A percentile compares a stretch with the other conserved stretches of the same genome.
Evolutionary conservation across 148 eudicot genomes (phyloP).

Genomic region (Tetragonia tetragonoides): DNA sequence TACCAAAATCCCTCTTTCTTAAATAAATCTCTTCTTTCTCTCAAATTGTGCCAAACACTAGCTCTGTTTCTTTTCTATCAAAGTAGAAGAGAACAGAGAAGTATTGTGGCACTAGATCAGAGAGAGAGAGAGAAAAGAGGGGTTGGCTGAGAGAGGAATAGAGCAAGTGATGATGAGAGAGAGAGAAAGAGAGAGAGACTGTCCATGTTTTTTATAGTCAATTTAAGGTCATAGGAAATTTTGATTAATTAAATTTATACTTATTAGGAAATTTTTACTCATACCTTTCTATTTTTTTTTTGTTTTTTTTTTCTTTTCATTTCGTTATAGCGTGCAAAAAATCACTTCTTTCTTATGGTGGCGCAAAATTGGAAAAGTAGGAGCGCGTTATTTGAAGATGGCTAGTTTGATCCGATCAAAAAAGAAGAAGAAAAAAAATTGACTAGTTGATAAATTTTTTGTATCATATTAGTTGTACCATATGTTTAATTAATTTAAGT

Average conservation of each 20-base stretch:
- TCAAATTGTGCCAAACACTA: conserved; percentile 29
- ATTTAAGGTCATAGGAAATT: neutral
- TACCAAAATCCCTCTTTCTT: neutral
- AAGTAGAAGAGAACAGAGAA: conserved; percentile 27
- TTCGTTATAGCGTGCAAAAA: neutral
- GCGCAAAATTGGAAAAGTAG: too few relatives aligned
- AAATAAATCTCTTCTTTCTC: neutral
- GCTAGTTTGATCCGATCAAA: too few relatives aligned
- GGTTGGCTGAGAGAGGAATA: conserved; percentile 4
- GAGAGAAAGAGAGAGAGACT: conserved; percentile 36
- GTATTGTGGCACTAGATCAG: conserved; percentile 28
- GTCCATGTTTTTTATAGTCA: conserved; percentile 42
- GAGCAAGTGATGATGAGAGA: conserved; percentile 36
- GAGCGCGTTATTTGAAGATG: too few relatives aligned
- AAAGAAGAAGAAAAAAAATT: too few relatives aligned
- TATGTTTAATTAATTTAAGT: too few relatives aligned
- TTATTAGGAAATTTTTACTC: too few relatives aligned
- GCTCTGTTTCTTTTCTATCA: conserved; percentile 22
- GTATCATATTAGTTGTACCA: too few relatives aligned
- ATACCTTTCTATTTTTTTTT: neutral
- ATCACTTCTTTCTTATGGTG: too few relatives aligned
- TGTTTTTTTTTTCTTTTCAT: neutral
- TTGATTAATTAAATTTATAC: too few relatives aligned
- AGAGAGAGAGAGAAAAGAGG: conserved; percentile 31
- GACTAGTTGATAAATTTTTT: too few relatives aligned